Conservation (phyloP, 2,329 filamentous ascomycete species). For the Knufia petricola region DNA sequence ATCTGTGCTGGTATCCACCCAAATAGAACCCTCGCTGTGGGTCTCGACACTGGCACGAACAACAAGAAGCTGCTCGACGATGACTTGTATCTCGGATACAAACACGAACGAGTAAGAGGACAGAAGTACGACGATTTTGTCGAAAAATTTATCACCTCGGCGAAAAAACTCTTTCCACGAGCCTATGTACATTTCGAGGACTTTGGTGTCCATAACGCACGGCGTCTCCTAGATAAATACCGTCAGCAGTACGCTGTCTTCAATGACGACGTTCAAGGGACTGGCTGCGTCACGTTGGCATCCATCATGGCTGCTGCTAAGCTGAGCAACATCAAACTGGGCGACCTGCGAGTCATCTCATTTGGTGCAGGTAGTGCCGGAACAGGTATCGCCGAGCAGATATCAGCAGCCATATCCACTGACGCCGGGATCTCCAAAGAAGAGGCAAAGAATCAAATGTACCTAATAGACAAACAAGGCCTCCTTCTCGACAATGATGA, state of each 20-base stretch:
- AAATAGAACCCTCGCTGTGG: slow-evolving; percentile 65
- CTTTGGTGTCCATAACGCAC: slow-evolving; percentile 68
- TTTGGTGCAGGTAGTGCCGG: slow-evolving; percentile 78
- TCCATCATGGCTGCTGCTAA: slow-evolving; percentile 69
- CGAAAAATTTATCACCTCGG: slow-evolving; percentile 60
- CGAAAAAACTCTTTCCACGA: slow-evolving; percentile 60
- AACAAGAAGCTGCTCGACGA: slow-evolving; percentile 67
- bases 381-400: slow-evolving; percentile 76
- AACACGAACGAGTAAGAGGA: slow-evolving; percentile 56
- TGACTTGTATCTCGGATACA: slow-evolving; percentile 68
- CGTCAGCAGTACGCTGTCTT: slow-evolving; percentile 68
- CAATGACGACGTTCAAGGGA: slow-evolving; percentile 86
- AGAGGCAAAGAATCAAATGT: slow-evolving; percentile 73
- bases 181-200: slow-evolving; percentile 88
- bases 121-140: slow-evolving; percentile 68
- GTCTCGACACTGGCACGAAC: slow-evolving; percentile 77
- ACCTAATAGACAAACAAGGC: slow-evolving; percentile 66
- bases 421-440: slow-evolving; percentile 57
- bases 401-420: slow-evolving; percentile 66
- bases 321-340: slow-evolving; percentile 55
- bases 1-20: slow-evolving; percentile 81
- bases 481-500: slow-evolving; percentile 57
- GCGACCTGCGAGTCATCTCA: slow-evolving; percentile 61
- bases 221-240: slow-evolving; percentile 67
- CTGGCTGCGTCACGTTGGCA: slow-evolving; percentile 76